These are phyloP conservation scores for Sporobolomyces pararoseus DNA, from an alignment of 768 basidiomycete genomes.

Conservation along the genomic window DNA sequence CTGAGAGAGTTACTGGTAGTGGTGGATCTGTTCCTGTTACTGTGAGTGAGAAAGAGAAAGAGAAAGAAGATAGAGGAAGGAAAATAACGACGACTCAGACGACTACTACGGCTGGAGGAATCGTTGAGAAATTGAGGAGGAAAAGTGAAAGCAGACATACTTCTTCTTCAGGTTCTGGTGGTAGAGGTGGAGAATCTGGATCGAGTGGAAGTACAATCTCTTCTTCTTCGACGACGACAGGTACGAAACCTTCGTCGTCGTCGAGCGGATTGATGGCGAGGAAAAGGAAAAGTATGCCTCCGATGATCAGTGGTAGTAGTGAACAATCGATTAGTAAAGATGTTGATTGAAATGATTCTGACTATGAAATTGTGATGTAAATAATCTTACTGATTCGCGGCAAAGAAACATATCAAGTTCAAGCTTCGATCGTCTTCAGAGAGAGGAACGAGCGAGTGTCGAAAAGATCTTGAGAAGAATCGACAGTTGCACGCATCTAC, in stretches of 20 bases:
- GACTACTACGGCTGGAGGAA: too few species aligned
- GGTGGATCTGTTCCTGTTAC: not conserved
- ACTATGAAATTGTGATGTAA: too few species aligned
- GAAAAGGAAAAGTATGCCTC: conserved; percentile 1
- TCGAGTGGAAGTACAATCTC: too few species aligned
- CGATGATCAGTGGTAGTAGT: not conserved
- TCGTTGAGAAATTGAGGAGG: conserved; percentile 2
- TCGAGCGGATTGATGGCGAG: too few species aligned
- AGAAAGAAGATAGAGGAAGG: not conserved
- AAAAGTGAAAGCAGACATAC: not conserved
- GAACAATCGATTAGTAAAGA: conserved; percentile 13
- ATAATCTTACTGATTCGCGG: too few species aligned
- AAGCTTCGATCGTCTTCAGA: too few species aligned
- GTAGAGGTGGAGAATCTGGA: not conserved
- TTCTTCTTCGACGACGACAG: not conserved
- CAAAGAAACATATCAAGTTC: too few species aligned
- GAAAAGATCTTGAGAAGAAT: too few species aligned
- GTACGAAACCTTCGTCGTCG: not conserved
- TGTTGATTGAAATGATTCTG: not conserved
- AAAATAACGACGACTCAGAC: not conserved
- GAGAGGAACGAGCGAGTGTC: too few species aligned
- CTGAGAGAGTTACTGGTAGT: conserved; percentile 25
- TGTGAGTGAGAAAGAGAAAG: not conserved
- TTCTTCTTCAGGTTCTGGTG: too few species aligned
- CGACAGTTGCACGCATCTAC: too few species aligned